phyloP scores from a whole-genome alignment of 2,329 filamentous ascomycete species.

The Emmonsiellopsis sp. region DNA sequence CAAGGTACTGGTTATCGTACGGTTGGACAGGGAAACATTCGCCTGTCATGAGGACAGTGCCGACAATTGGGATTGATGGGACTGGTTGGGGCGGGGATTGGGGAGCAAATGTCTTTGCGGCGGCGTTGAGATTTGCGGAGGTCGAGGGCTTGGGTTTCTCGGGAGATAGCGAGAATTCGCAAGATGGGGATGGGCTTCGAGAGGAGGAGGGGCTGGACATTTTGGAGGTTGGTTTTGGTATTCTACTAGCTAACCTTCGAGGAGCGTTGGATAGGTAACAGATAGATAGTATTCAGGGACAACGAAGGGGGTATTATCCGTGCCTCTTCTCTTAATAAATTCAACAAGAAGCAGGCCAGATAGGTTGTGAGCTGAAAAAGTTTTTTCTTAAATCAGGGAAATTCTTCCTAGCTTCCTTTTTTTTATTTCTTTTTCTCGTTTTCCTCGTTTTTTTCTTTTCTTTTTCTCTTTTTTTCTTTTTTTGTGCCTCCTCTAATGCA shows the following conservation, averaged over 20 bases:
- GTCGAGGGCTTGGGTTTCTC: no score
- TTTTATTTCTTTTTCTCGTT: background rate
- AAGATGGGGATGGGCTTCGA: no score
- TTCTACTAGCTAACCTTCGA: background rate
- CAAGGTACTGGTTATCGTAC: no score
- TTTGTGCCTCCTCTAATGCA: background rate
- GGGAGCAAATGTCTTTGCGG: no score
- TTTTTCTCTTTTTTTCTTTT: background rate
- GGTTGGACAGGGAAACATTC: no score
- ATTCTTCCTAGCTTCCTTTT: no score
- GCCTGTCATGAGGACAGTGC: no score
- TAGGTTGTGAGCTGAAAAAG: background rate
- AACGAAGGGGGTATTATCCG: background rate
- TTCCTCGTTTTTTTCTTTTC: background rate
- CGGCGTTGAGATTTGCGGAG: no score
- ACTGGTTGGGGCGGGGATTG: no score
- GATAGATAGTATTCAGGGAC: background rate
- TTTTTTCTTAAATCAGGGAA: background rate
- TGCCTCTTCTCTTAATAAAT: background rate
- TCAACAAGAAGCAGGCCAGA: background rate
- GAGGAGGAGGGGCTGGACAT: no score
- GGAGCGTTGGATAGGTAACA: background rate
- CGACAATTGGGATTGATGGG: no score
- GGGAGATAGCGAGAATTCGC: no score
- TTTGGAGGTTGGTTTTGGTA: background rate